Base-by-base conservation (phyloP, 2,329 filamentous ascomycete species). In the Epichloe amarillans region DNA sequence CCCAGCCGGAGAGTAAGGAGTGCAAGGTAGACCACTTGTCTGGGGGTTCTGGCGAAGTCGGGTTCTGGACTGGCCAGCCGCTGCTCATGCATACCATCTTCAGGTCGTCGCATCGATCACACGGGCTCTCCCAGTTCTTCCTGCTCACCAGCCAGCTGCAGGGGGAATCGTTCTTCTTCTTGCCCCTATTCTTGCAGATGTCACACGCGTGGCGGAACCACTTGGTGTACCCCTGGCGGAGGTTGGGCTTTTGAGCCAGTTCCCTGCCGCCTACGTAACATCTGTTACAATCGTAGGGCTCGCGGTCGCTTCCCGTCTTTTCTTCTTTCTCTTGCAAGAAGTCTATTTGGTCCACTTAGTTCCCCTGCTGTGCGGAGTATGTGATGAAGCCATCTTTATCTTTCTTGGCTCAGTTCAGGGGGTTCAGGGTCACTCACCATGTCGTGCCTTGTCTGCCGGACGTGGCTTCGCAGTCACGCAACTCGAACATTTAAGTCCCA, bases 181-280 rank as follows among this genome's bases (percentile, higher is more conserved):
- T 33, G 15, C 39, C 48, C n/a, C 50, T 49, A 26, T 53, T 55
- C 1, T 44, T 47, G 49, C 61, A 63, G 10, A 52, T 50, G 4
- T 60, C 59, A 44, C 61, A 63, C 4, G 52, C 51, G 38, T 53
- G 57, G 1, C 60, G 60, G 35, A 58, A 58, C 60, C 60, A 63
- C 11, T 46, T 47, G 17, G 17, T 6, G 33, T 46, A 40, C 7
- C 55, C 56, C 45, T 55, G 53, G 4, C 55, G 54, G 1, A 52
- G 37, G 3, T 54, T 59, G 23, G 57, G 58, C 49, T 53, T 53
- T 3, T 15, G 41, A 3, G n/a, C 44, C 43, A 50, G 14, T 7
- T 21, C 14, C 10, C 10, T 19, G 3, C 33, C 44, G 26, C 23
- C 36, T 5, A 52, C 50, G 3, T 11, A 38, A 26, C 50, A 41